Evolutionary conservation across 2,329 filamentous ascomycete species (phyloP).

Genomic region (Epichloe amarillans): DNA sequence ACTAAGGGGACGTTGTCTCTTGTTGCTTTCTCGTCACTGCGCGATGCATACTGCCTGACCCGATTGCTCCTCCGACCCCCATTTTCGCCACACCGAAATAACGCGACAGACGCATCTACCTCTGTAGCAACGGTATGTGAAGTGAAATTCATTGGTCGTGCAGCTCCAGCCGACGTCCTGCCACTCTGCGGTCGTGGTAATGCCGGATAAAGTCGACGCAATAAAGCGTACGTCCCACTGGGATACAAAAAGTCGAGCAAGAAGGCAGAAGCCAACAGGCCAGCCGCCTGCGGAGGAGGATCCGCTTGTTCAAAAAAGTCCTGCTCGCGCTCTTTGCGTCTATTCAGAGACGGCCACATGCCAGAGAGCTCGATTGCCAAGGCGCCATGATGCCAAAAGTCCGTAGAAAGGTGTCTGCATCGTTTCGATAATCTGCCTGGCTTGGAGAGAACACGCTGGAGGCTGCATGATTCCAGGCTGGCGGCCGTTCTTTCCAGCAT

Average conservation of each 20-base stretch:
- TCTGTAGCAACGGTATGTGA: slow-evolving; percentile 11
- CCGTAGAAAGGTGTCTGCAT: slow-evolving; percentile 31
- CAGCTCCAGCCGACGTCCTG: slow-evolving; percentile 3
- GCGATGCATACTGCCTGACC: background rate
- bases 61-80: background rate
- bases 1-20: background rate
- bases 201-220: slow-evolving; percentile 25
- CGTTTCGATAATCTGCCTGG: slow-evolving; percentile 23
- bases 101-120: background rate
- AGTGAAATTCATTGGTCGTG: slow-evolving; percentile 15
- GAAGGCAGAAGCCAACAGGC: slow-evolving; percentile 32
- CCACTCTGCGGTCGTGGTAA: slow-evolving; percentile 13
- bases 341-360: slow-evolving; percentile 25
- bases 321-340: slow-evolving; percentile 11
- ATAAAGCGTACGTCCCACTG: slow-evolving; percentile 26
- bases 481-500: slow-evolving; percentile 47
- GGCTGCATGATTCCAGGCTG: slow-evolving; percentile 40
- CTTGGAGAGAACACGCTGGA: slow-evolving; percentile 36
- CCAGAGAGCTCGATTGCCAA: slow-evolving; percentile 33
- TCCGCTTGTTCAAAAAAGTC: slow-evolving; percentile 10
- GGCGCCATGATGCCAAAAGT: slow-evolving; percentile 43
- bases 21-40: background rate
- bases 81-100: background rate
- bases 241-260: slow-evolving; percentile 46
- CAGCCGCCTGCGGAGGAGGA: slow-evolving; percentile 12